Conservation (phyloP, 805 yeast genomes). For the Lipomyces chichibuensis region DNA sequence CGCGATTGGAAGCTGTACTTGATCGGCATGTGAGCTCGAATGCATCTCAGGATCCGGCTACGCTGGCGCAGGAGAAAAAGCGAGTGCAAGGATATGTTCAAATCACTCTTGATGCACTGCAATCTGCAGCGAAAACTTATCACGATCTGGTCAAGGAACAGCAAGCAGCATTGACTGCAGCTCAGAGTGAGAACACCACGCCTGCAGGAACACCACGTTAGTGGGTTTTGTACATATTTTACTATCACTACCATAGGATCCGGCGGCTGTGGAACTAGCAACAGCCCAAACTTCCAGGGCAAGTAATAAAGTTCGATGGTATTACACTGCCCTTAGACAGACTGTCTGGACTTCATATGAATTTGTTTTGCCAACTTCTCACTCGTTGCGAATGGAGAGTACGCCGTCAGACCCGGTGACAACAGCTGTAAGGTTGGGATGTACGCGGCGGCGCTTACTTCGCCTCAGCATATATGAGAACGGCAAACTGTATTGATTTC, state of each 20-base stretch:
- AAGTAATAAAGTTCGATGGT: background rate
- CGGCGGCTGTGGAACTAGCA: background rate
- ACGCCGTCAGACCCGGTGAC: too few species aligned
- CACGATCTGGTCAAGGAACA: constrained; percentile 14
- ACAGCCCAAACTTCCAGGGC: background rate
- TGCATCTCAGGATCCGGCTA: constrained; percentile 30
- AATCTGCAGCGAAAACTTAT: constrained; percentile 14
- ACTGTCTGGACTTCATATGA: too few species aligned
- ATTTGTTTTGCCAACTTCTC: too few species aligned
- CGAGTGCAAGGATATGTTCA: constrained; percentile 19
- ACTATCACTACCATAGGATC: background rate
- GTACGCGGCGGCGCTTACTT: too few species aligned
- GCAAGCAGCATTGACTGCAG: constrained; percentile 5
- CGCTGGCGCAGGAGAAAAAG: constrained; percentile 24
- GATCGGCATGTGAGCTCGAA: constrained; percentile 21
- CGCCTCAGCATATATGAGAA: too few species aligned
- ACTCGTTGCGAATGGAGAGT: too few species aligned
- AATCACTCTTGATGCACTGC: constrained; percentile 21
- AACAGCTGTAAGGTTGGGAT: too few species aligned
- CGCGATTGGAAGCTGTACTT: constrained; percentile 48
- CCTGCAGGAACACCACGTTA: background rate
- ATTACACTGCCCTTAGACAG: background rate
- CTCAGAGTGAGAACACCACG: background rate
- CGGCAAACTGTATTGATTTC: too few species aligned
- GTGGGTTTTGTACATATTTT: background rate